Evolutionary conservation across 2,329 filamentous ascomycete species (phyloP), one percentile per base, ranked within the genome.

Genomic region (Ascochyta viciae-villosae): DNA sequence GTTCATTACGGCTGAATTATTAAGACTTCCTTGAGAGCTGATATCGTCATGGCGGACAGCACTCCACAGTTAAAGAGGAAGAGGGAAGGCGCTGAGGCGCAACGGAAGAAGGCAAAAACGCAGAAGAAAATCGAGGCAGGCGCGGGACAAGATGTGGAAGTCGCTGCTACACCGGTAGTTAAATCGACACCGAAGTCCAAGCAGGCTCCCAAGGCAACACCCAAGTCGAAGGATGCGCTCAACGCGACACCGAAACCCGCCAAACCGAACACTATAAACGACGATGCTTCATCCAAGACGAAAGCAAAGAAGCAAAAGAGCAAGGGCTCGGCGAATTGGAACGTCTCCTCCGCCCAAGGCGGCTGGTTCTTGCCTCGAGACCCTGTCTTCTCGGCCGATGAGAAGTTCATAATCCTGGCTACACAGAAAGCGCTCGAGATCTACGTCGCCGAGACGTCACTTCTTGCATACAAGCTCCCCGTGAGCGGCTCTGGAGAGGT

Each of bases 401-500:
- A 85, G 63, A 80, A 82, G 78, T 83, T 72, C 75, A 74, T 97
- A 35, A 87, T 97, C 54, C 75, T 96, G 52, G 85, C 89, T 29
- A 91, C 91, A 68, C 85, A 87, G 57, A 88, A 85, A 26, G 88
- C 89, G 9, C 81, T 97, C 50, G 89, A 92, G 72, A 83, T 96
- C 24, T 96, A 95, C 76, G 90, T 90, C 1, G 86, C 91, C 27
- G 81, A 85, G 61, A 92, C 92, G 50, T 98, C 95, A 1, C 84
- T 96, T 45, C 85, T 96, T 22, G 81, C 91, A 41, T 87, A 91
- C 63, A 86, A 87, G 52, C 88, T 97, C 44, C 74, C 77, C n/a
- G 62, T 80, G 64, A 70, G 64, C 19, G 63, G 76, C 66, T 74
- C 80, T 22, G 74, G 64, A 13, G 42, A 71, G 10, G 77, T 88